These are phyloP conservation scores for Moringa oleifera DNA, from an alignment of 345 rosid species.

Conservation along the genomic window DNA sequence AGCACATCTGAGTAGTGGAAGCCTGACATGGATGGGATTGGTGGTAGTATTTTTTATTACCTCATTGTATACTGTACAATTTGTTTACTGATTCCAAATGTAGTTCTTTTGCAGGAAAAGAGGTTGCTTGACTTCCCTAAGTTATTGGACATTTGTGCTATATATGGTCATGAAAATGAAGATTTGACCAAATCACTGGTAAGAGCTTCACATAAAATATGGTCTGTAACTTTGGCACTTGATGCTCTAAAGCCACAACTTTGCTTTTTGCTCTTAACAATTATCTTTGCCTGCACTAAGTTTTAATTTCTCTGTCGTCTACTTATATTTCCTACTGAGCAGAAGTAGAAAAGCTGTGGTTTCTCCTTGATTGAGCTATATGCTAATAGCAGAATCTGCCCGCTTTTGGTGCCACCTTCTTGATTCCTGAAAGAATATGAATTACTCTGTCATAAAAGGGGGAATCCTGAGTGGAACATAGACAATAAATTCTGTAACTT, in stretches of 20 bases:
- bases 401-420: not conserved
- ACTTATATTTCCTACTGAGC: not conserved
- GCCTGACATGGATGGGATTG: not conserved
- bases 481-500: too few species aligned
- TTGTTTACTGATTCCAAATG: constrained; percentile 40
- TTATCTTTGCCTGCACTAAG: not conserved
- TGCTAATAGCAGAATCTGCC: not conserved
- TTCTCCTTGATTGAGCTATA: not conserved
- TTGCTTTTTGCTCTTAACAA: too few species aligned
- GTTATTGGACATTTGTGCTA: constrained; percentile 86
- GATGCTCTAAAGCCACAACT: not conserved
- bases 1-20: not conserved
- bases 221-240: not conserved
- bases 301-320: not conserved
- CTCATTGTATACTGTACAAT: constrained; percentile 21
- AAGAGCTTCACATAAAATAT: constrained; percentile 14
- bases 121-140: constrained; percentile 86
- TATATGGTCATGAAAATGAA: constrained; percentile 90
- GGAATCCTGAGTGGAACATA: not conserved
- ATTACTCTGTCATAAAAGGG: too few species aligned
- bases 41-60: not conserved
- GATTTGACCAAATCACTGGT: constrained; percentile 75
- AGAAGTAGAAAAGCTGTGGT: not conserved
- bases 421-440: not conserved
- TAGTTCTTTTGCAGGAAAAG: constrained; percentile 93